phyloP scores from a whole-genome alignment of 2,329 filamentous ascomycete species.

The Epichloe hybrida region DNA sequence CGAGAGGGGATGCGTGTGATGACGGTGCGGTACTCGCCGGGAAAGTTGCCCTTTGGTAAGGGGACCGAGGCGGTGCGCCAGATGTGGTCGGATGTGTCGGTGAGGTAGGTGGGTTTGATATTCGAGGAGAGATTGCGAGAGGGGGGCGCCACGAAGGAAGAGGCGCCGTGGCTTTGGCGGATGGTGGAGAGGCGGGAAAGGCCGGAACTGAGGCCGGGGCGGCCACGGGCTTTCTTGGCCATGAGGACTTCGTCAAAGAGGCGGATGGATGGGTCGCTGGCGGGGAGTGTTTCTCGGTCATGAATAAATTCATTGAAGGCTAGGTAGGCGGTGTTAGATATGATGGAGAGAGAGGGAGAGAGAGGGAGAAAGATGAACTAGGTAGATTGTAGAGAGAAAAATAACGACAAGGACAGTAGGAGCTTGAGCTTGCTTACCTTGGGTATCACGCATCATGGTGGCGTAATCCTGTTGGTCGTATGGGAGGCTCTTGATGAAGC shows the following conservation, averaged over 20 bases:
- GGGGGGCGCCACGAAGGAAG: constrained; percentile 24
- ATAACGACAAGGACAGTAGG: not conserved
- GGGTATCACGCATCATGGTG: constrained; percentile 50
- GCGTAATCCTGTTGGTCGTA: constrained; percentile 53
- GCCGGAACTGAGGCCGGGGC: constrained; percentile 50
- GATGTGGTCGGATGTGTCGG: constrained; percentile 63
- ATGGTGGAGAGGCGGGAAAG: constrained; percentile 48
- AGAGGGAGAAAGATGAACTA: not conserved
- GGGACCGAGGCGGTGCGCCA: constrained; percentile 58
- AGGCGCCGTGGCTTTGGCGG: constrained; percentile 36
- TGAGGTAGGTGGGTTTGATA: constrained; percentile 43
- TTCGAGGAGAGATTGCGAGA: constrained; percentile 24
- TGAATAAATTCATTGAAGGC: constrained; percentile 74
- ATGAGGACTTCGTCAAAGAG: constrained; percentile 78
- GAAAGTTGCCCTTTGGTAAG: constrained; percentile 46
- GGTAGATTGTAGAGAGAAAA: not conserved
- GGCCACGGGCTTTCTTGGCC: constrained; percentile 58
- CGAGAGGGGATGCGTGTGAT: constrained; percentile 62
- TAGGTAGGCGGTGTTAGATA: constrained; percentile 5
- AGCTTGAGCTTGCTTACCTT: constrained; percentile 34
- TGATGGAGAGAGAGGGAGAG: not conserved
- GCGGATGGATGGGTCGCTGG: constrained; percentile 52
- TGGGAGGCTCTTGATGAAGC: constrained; percentile 50
- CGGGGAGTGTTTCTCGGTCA: constrained; percentile 54
- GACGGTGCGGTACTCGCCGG: constrained; percentile 47